A percentile compares a stretch with the other conserved stretches of the same genome.
Conservation (phyloP, 441 rosid species). For the Mallotus repandus region DNA sequence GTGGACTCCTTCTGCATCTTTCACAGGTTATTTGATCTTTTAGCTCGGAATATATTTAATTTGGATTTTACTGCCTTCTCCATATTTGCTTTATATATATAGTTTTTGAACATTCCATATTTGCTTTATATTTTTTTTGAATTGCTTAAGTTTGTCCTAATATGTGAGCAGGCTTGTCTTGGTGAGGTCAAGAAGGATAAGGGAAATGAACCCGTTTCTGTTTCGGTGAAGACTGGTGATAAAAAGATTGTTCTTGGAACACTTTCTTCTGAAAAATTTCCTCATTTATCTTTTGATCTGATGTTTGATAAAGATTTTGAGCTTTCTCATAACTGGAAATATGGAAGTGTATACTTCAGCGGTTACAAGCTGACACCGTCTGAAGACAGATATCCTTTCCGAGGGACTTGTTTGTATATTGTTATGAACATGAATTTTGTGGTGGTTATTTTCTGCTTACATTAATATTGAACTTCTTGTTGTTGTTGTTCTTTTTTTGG, state of each 20-base stretch:
- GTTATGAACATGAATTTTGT: not conserved
- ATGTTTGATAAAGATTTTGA: slow-evolving; percentile 56
- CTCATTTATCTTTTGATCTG: slow-evolving; percentile 63
- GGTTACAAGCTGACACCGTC: slow-evolving; percentile 52
- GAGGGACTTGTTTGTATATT: not conserved
- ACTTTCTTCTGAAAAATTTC: slow-evolving; percentile 60
- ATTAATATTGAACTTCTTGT: not conserved
- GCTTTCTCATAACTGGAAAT: slow-evolving; percentile 72
- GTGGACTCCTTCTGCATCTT: slow-evolving; percentile 48
- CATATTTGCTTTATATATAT: not conserved
- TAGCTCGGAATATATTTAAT: not conserved
- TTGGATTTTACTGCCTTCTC: not conserved
- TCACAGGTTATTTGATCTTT: slow-evolving; percentile 50
- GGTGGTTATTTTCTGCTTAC: not conserved
- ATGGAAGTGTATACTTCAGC: slow-evolving; percentile 66
- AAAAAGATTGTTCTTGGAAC: slow-evolving; percentile 64
- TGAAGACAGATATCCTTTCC: slow-evolving; percentile 49
- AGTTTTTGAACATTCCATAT: no score
- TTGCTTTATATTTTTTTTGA: not conserved
- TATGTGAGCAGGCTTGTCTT: slow-evolving; percentile 47
- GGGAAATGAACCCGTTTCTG: slow-evolving; percentile 36
- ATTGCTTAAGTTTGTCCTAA: slow-evolving; percentile 6
- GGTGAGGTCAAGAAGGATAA: slow-evolving; percentile 60
- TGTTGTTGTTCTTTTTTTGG: slow-evolving; percentile 14
- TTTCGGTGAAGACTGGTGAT: slow-evolving; percentile 42